phyloP scores from a whole-genome alignment of 2,329 filamentous ascomycete species.

The Beauveria brongniartii region DNA sequence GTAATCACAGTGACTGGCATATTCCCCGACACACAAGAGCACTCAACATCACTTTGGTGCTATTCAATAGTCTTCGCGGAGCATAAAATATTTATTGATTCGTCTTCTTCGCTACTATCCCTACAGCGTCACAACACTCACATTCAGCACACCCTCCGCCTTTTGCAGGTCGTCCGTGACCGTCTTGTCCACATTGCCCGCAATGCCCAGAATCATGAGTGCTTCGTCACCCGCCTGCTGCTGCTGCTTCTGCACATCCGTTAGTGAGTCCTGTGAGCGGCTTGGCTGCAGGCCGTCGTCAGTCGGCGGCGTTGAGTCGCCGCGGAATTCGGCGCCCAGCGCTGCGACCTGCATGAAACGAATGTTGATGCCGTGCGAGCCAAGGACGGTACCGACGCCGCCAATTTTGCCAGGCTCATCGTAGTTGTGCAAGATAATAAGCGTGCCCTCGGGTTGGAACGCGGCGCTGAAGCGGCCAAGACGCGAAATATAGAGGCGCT shows the following conservation, averaged over 20 bases:
- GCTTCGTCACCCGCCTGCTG: conserved; percentile 47
- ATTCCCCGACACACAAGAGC: too few species aligned
- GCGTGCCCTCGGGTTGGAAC: conserved; percentile 64
- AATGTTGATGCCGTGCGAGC: conserved; percentile 66
- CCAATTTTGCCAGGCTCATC: conserved; percentile 79
- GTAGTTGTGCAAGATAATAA: conserved; percentile 75
- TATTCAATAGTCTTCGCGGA: too few species aligned
- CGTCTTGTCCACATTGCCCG: conserved; percentile 52
- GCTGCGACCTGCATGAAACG: conserved; percentile 68
- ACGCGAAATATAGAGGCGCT: conserved; percentile 60
- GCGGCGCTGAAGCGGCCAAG: conserved; percentile 66
- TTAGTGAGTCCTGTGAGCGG: conserved; percentile 26
- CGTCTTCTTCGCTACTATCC: too few species aligned
- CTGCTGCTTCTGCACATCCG: conserved; percentile 6
- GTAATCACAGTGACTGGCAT: too few species aligned
- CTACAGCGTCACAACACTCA: conserved; percentile 42
- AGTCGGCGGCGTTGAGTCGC: conserved; percentile 24
- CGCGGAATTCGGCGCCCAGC: conserved; percentile 25
- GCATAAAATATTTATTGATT: too few species aligned
- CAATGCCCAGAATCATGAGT: conserved; percentile 73
- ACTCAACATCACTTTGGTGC: too few species aligned
- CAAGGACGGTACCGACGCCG: conserved; percentile 63
- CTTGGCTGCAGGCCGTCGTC: conserved; percentile 17
- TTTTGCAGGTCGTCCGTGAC: conserved; percentile 40
- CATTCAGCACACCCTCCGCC: conserved; percentile 46